Evolutionary conservation across 805 yeast genomes (phyloP), one percentile per base, ranked within the genome.

Genomic region (Diddensiella transvaalensis): DNA sequence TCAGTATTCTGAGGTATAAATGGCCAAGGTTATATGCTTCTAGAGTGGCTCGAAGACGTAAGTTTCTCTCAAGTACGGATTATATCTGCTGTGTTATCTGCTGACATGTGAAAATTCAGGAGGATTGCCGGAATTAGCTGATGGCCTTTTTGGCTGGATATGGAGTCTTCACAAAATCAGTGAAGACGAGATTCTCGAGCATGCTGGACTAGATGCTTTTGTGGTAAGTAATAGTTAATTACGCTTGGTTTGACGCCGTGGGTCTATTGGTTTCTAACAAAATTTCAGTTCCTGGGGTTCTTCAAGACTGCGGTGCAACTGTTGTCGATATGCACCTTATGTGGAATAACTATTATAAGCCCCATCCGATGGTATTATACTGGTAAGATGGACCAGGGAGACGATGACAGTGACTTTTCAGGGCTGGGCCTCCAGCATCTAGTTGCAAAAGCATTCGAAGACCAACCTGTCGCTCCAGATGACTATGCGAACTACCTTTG

Each of bases 131-230:
- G 60, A 65, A 26, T 69, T 87, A 17, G 82, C 86, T 3, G 56
- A 69, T 33, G 74, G 87, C 2, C 62, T 85, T 10, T 84, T 89
- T 58, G 89, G 90, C 2, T 91, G 98, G 97, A 73, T 90, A 5
- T 77, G 82, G 0, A 77, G 80, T 0, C 68, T 91, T 11, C 78
- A 77, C 61, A 65, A 66, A 10, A 80, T 90, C 17, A 72, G 75
- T 22, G 98, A 91, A 57, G 73, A 77, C 13, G 89, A 88, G 49
- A 77, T 93, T 1, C 73, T 91, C 44, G 91, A 88, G 52, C 84
- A 83, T 60, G 96, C 97, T 2, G 99, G 99, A 0, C 68, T 91
- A 39, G 99, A 91, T 68, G 97, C 97, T 0, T 89, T 78, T 67
- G 98, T 93, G 11, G 38, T 35, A 35, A 35, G 38, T 35, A 6